Evolutionary conservation across 306 rosid species (phyloP).

Genomic region (Prinsepia uniflora): DNA sequence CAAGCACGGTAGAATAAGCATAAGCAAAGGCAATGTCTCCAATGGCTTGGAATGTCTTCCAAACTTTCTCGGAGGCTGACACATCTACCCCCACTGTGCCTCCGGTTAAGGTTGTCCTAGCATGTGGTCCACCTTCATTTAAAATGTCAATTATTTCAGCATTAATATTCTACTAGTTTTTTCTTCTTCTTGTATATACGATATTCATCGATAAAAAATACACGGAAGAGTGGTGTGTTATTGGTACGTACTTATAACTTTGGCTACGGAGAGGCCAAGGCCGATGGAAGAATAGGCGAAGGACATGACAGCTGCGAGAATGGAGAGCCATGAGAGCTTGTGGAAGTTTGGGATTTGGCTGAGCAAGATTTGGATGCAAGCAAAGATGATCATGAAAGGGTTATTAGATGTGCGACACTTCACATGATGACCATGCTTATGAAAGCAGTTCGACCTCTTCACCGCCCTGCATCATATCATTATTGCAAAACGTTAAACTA

Average conservation of each 20-base stretch:
- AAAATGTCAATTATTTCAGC: neutral
- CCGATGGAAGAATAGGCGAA: slow-evolving; percentile 92
- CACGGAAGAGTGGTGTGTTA: neutral
- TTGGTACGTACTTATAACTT: slow-evolving; percentile 41
- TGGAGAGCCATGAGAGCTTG: slow-evolving; percentile 90
- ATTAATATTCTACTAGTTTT: neutral
- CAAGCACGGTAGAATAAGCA: slow-evolving; percentile 86
- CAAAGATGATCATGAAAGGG: slow-evolving; percentile 76
- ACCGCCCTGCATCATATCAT: slow-evolving; percentile 57
- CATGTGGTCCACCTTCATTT: slow-evolving; percentile 36
- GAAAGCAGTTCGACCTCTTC: slow-evolving; percentile 79
- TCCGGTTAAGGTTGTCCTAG: slow-evolving; percentile 65
- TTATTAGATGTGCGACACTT: slow-evolving; percentile 53
- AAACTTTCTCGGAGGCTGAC: slow-evolving; percentile 62
- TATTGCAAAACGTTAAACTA: neutral
- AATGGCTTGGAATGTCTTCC: slow-evolving; percentile 82
- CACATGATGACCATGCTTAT: slow-evolving; percentile 64
- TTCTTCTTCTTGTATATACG: no score
- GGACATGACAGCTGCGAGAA: slow-evolving; percentile 97
- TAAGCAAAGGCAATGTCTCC: slow-evolving; percentile 98
- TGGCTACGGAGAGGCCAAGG: slow-evolving; percentile 78
- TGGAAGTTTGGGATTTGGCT: slow-evolving; percentile 84
- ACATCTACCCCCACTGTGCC: slow-evolving; percentile 84
- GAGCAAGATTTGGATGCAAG: slow-evolving; percentile 63
- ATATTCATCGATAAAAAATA: no score